These are phyloP conservation scores for Pythium chondricola DNA, from an alignment of 352 stramenopile genomes.

Conservation along the genomic window DNA sequence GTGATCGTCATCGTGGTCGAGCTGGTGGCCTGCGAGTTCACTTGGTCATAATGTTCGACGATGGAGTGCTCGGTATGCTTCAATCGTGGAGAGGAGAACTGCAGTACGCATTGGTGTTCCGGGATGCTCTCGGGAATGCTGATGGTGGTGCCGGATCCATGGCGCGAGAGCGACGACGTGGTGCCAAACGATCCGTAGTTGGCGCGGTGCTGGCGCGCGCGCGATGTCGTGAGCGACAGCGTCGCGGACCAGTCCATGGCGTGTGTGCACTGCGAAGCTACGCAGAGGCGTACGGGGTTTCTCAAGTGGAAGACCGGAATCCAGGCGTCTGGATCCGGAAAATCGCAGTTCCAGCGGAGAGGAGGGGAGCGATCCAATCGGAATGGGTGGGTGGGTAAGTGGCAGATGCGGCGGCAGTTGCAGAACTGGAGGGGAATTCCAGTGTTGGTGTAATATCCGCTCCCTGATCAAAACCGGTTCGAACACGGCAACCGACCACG, in stretches of 20 bases:
- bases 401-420: too few relatives aligned
- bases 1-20: slow-evolving; percentile 23
- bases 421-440: too few relatives aligned
- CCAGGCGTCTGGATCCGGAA: too few relatives aligned
- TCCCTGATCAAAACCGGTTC: too few relatives aligned
- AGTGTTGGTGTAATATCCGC: too few relatives aligned
- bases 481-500: too few relatives aligned
- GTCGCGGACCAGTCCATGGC: slow-evolving; percentile 73
- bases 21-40: neutral
- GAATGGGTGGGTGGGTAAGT: too few relatives aligned
- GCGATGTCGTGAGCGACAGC: slow-evolving; percentile 49
- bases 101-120: slow-evolving; percentile 57
- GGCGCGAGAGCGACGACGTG: slow-evolving; percentile 5
- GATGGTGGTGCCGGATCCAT: slow-evolving; percentile 25
- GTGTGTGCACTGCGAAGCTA: neutral
- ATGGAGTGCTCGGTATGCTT: neutral
- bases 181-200: slow-evolving; percentile 60
- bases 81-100: slow-evolving; percentile 42
- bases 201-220: slow-evolving; percentile 19
- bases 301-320: neutral
- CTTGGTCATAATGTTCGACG: slow-evolving; percentile 5
- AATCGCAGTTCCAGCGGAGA: too few relatives aligned
- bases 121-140: slow-evolving; percentile 72
- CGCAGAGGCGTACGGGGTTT: too few relatives aligned
- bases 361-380: too few relatives aligned